A percentile compares a stretch with the other conserved stretches of the same genome.
Conservation (phyloP, 345 rosid genomes). For the Conringia planisiliqua region DNA sequence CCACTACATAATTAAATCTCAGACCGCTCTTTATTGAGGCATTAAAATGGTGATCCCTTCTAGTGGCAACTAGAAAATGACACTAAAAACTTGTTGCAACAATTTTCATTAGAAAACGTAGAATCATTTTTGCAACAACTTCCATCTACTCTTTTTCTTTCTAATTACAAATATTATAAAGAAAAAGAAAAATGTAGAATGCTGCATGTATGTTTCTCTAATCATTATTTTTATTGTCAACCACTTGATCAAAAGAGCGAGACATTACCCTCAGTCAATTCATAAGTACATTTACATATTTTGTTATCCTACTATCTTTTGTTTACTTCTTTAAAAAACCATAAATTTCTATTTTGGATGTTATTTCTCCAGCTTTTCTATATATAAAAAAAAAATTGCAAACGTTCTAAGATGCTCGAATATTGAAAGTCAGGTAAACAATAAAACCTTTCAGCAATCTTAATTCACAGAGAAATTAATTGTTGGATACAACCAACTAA, state of each 20-base stretch:
- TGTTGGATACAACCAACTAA: background rate
- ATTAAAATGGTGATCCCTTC: background rate
- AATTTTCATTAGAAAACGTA: background rate
- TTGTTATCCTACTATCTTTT: background rate
- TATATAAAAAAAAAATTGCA: background rate
- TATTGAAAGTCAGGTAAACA: slow-evolving; percentile 11
- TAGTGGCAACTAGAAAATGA: slow-evolving; percentile 12
- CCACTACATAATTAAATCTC: background rate
- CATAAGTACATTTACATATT: background rate
- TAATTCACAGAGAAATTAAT: background rate
- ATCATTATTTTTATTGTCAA: background rate
- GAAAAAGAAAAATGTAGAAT: background rate
- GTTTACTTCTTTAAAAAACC: background rate
- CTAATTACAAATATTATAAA: background rate
- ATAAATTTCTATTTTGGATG: background rate
- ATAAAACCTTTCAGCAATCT: background rate
- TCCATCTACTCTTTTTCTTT: background rate
- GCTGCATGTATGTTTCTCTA: background rate
- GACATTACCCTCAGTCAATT: background rate
- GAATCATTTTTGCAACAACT: background rate
- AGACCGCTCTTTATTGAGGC: background rate
- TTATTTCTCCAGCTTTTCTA: background rate
- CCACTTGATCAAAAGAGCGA: background rate
- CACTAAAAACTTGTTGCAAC: background rate
- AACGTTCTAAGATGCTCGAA: background rate